These are phyloP conservation scores for Penicillium sclerotigenum DNA, from an alignment of 2,329 filamentous ascomycete genomes.

Conservation along the genomic window DNA sequence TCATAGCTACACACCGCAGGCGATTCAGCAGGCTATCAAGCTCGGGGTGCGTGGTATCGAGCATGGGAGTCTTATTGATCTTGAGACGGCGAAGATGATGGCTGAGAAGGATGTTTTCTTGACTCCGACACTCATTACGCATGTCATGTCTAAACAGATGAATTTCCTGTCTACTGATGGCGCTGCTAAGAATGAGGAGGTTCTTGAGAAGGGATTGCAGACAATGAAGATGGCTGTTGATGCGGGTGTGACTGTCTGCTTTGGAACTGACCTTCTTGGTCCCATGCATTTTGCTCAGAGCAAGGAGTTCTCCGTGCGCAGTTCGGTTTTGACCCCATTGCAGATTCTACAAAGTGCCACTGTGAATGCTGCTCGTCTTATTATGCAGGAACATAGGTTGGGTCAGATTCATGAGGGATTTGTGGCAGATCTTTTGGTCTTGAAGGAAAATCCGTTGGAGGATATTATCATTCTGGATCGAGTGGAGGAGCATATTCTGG, in stretches of 20 bases:
- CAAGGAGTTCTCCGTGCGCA: slow-evolving; percentile 49
- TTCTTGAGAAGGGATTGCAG: slow-evolving; percentile 48
- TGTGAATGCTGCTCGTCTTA: slow-evolving; percentile 51
- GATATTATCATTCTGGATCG: slow-evolving; percentile 52
- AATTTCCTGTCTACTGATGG: slow-evolving; percentile 33
- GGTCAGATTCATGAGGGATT: slow-evolving; percentile 53
- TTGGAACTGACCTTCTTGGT: slow-evolving; percentile 55
- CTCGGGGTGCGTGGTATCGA: slow-evolving; percentile 58
- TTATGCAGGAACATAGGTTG: slow-evolving; percentile 47
- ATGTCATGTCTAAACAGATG: slow-evolving; percentile 46
- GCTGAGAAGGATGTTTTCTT: slow-evolving; percentile 49
- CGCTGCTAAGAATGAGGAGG: slow-evolving; percentile 51
- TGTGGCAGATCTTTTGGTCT: slow-evolving; percentile 53
- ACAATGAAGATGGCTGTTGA: slow-evolving; percentile 50
- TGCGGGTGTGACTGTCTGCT: slow-evolving; percentile 56
- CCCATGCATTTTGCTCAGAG: slow-evolving; percentile 50
- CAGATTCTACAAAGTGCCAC: slow-evolving; percentile 53
- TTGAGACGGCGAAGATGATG: slow-evolving; percentile 50
- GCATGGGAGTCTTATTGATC: slow-evolving; percentile 48
- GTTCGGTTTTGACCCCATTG: slow-evolving; percentile 41
- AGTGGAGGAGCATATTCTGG: slow-evolving; percentile 48
- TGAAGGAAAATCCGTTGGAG: slow-evolving; percentile 55
- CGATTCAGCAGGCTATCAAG: slow-evolving; percentile 55
- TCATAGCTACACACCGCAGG: slow-evolving; percentile 56
- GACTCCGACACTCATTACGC: slow-evolving; percentile 55